Evolutionary conservation across 176 grass and related monocot species (phyloP).

Genomic region (Hordeum marinum): DNA sequence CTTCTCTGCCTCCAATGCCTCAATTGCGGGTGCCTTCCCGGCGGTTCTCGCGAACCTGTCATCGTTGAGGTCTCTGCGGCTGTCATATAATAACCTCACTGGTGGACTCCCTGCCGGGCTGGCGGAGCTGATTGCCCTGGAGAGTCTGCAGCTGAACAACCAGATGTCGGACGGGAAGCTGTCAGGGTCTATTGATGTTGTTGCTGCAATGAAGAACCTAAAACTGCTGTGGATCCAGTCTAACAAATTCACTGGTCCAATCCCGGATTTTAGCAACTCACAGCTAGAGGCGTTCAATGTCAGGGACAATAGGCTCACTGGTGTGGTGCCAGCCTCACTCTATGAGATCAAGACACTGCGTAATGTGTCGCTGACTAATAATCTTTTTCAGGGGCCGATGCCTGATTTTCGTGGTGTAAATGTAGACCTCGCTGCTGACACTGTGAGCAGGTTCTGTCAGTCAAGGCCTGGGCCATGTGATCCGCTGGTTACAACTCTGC

Average conservation of each 20-base stretch:
- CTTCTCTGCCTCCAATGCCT: conserved; percentile 59
- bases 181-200: conserved; percentile 54
- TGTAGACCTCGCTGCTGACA: conserved; percentile 27
- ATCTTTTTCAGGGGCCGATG: conserved; percentile 67
- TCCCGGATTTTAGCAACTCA: conserved; percentile 53
- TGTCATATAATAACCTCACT: conserved; percentile 68
- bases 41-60: conserved; percentile 47
- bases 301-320: conserved; percentile 73
- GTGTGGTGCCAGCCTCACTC: conserved; percentile 55
- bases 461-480: conserved; percentile 35
- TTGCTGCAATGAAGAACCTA: conserved; percentile 52
- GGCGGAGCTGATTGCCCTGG: conserved; percentile 22
- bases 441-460: conserved; percentile 62
- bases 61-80: conserved; percentile 35
- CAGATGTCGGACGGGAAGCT: conserved; percentile 49
- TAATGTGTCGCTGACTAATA: conserved; percentile 57
- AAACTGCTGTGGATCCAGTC: conserved; percentile 64
- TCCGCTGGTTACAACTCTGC: conserved; percentile 44
- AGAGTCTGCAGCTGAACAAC: conserved; percentile 72
- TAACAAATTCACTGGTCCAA: conserved; percentile 66
- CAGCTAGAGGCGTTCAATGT: conserved; percentile 61
- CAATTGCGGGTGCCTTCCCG: conserved; percentile 44
- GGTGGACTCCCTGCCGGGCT: conserved; percentile 49
- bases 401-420: conserved; percentile 27
- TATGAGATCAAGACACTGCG: conserved; percentile 21